A percentile compares a stretch with the other conserved stretches of the same genome.
These are phyloP conservation scores for Metarhizium album DNA, from an alignment of 2,329 filamentous ascomycete species.

Conservation along the genomic window DNA sequence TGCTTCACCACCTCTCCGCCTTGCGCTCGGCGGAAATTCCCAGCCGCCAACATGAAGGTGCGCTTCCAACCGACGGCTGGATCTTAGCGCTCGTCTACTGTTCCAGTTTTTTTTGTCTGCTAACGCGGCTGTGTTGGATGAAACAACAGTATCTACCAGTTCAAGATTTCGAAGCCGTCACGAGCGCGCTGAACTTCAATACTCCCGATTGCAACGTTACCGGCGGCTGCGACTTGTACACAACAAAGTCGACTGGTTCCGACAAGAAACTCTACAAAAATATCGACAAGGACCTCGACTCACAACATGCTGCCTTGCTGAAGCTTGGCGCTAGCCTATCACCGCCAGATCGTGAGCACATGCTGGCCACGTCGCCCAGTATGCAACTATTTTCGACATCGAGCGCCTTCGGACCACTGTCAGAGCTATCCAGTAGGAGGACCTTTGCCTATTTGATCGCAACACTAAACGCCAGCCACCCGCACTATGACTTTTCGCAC, in stretches of 20 bases:
- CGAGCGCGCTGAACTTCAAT: slow-evolving; percentile 88
- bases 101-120: neutral
- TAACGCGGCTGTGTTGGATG: neutral
- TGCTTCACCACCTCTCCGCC: neutral
- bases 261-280: slow-evolving; percentile 97
- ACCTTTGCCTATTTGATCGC: slow-evolving; percentile 96
- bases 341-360: slow-evolving; percentile 64
- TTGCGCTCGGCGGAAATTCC: neutral
- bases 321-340: slow-evolving; percentile 81
- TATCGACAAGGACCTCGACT: slow-evolving; percentile 84
- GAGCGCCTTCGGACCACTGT: slow-evolving; percentile 85
- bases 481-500: slow-evolving; percentile 90
- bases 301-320: slow-evolving; percentile 80
- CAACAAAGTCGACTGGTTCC: slow-evolving; percentile 85
- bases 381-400: slow-evolving; percentile 58
- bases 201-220: slow-evolving; percentile 86
- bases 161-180: slow-evolving; percentile 82
- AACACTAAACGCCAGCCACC: slow-evolving; percentile 87
- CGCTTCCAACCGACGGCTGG: slow-evolving; percentile 3
- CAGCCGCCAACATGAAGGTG: slow-evolving; percentile 27
- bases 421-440: slow-evolving; percentile 76
- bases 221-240: slow-evolving; percentile 93
- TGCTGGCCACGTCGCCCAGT: slow-evolving; percentile 54
- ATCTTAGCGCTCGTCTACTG: neutral
- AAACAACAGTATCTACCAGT: slow-evolving; percentile 84